Base-by-base conservation (phyloP, 1,284 basidiomycete genomes). In the Ustilago cynodontis region DNA sequence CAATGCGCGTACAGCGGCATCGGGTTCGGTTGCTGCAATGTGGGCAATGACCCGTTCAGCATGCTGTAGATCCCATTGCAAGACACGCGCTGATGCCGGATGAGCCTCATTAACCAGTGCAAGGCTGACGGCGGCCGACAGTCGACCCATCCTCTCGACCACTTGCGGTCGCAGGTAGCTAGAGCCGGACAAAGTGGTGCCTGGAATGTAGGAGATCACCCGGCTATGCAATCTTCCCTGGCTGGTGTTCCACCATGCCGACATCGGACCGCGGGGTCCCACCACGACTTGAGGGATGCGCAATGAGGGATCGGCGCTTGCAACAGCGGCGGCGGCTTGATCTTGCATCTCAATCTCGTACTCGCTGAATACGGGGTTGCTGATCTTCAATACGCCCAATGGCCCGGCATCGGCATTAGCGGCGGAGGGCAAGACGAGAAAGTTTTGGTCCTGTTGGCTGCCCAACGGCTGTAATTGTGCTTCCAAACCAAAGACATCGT, bases 21-120 rank as follows among this genome's bases (percentile, higher is more conserved):
- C 41, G 18, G 41, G 20, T 22, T 43, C 41, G 41, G 20, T 43
- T 22, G 14, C 7, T 5, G 41, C 7, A 16, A 43, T 16, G 41
- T 43, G 41, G 18, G 41, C 14, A 43, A 43, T 43, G 6, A 43
- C 41, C 6, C 41, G 41, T 22, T 43, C 41, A 43, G 41, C 41
- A 22, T 43, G 41, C 41, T 43, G 41, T 43, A 22, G 20, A 43
- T 43, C 41, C 41, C 41, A 43, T 22, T 43, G 41, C 41, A 43
- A 43, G 41, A 43, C 20, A 43, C 41, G 41, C 18, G 5, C 41
- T 22, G 41, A 43, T 5, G 41, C 41, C 6, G 41, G 41, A 16
- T 43, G 41, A 22, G 41, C 16, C 41, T 43, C 41, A 14, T 43
- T 43, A 14, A 43, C 41, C 6, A 43, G 20, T 7, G 41, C 41